Conservation (phyloP, 2,329 filamentous ascomycete species). For the Phialophora tarda region DNA sequence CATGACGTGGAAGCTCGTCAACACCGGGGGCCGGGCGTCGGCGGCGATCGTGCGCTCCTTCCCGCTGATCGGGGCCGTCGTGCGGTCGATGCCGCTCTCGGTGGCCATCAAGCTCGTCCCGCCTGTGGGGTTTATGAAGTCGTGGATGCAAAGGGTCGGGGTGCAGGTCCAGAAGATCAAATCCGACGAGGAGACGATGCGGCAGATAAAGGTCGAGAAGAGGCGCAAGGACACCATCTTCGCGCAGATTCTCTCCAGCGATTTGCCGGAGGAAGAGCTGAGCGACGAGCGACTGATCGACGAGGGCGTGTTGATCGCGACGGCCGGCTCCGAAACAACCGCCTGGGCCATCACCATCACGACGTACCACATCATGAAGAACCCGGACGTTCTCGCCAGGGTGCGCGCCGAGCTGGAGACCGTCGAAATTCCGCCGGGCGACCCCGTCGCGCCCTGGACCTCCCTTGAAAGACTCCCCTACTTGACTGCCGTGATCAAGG, state of each 20-base stretch:
- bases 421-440: constrained; percentile 21
- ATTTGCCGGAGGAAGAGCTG: constrained; percentile 38
- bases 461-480: constrained; percentile 43
- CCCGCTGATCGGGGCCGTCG: constrained; percentile 36
- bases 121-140: constrained; percentile 33
- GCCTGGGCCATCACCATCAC: constrained; percentile 36
- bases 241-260: constrained; percentile 33
- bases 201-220: constrained; percentile 30
- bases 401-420: constrained; percentile 27
- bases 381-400: constrained; percentile 21
- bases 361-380: constrained; percentile 35
- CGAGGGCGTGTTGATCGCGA: constrained; percentile 44
- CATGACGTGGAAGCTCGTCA: constrained; percentile 36
- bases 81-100: constrained; percentile 31
- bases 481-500: constrained; percentile 43
- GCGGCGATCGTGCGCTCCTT: constrained; percentile 37
- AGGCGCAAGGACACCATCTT: constrained; percentile 36
- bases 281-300: constrained; percentile 41
- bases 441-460: constrained; percentile 32
- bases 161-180: constrained; percentile 35
- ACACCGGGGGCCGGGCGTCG: constrained; percentile 29
- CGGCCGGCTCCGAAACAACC: constrained; percentile 33
- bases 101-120: constrained; percentile 27
- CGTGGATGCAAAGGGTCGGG: constrained; percentile 33
- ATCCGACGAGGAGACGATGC: constrained; percentile 31